Evolutionary conservation across 352 stramenopile species (phyloP).

Genomic region (Globisporangium echinulatum): DNA sequence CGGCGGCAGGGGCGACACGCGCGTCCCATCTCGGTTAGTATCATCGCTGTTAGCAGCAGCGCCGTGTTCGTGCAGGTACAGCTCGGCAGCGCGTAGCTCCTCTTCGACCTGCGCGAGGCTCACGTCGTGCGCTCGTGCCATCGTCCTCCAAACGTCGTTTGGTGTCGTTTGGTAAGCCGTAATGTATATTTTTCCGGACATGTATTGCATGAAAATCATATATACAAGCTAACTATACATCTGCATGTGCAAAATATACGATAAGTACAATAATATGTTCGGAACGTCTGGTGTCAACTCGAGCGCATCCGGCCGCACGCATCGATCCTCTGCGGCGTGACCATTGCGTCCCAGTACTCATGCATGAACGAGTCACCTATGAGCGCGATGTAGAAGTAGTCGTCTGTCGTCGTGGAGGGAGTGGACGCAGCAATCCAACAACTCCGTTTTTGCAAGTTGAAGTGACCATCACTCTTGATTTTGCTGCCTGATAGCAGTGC

Average conservation of each 20-base stretch:
- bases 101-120: slow-evolving; percentile 61
- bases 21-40: not conserved
- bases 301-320: no score
- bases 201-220: no score
- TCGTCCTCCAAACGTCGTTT: not conserved
- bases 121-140: slow-evolving; percentile 12
- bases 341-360: slow-evolving; percentile 91
- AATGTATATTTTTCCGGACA: no score
- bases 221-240: no score
- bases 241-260: not conserved
- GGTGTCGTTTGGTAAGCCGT: not conserved
- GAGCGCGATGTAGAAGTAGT: slow-evolving; percentile 88
- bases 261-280: not conserved
- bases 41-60: not conserved
- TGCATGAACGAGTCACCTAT: slow-evolving; percentile 92
- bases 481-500: not conserved
- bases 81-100: slow-evolving; percentile 52
- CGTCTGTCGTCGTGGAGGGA: no score
- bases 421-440: no score
- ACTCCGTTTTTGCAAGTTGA: slow-evolving; percentile 19
- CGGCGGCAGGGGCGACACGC: no score
- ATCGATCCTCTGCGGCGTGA: slow-evolving; percentile 93
- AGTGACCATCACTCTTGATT: slow-evolving; percentile 42
- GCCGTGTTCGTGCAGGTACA: slow-evolving; percentile 35
- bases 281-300: no score